A percentile compares a stretch with the other conserved stretches of the same genome.
These are phyloP conservation scores for Tillandsia fasciculata DNA, from an alignment of 176 grass and related monocot genomes.

Conservation along the genomic window DNA sequence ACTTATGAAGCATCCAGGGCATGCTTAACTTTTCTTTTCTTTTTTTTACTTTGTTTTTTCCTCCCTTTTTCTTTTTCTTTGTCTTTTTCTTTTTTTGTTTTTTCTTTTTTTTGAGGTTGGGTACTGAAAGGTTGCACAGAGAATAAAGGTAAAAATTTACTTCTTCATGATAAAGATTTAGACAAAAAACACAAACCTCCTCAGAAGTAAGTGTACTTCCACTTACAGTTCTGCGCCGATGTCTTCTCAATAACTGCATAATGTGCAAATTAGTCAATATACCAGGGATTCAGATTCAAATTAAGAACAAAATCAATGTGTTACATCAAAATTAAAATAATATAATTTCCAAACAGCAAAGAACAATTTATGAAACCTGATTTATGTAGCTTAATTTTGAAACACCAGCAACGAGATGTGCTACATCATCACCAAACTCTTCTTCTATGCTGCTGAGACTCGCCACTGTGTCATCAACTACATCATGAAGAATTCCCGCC, in stretches of 20 bases:
- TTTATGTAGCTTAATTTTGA: conserved; percentile 99
- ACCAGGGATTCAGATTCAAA: neutral
- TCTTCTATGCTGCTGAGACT: conserved; percentile 62
- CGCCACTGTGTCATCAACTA: conserved; percentile 82
- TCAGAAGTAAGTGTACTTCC: conserved; percentile 78
- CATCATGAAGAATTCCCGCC: conserved; percentile 94
- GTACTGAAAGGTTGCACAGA: neutral
- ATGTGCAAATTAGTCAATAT: conserved; percentile 8
- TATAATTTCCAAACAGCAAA: neutral
- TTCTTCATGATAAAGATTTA: conserved; percentile 10
- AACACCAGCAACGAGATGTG: conserved; percentile 70
- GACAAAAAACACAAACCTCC: conserved; percentile 57
- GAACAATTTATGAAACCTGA: conserved; percentile 49
- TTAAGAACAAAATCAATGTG: neutral
- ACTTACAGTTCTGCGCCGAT: conserved; percentile 64
- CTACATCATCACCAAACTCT: conserved; percentile 85
- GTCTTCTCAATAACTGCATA: conserved; percentile 66
- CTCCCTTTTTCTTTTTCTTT: too few relatives aligned
- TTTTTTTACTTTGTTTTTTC: too few relatives aligned
- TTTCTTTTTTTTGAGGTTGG: too few relatives aligned
- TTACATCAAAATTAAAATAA: neutral
- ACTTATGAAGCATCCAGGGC: neutral
- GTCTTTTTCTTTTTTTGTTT: too few relatives aligned
- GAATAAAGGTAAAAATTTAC: neutral
- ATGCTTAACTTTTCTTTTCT: neutral